Evolutionary conservation across 352 stramenopile genomes (phyloP).

Genomic region (Pythium graminicola): DNA sequence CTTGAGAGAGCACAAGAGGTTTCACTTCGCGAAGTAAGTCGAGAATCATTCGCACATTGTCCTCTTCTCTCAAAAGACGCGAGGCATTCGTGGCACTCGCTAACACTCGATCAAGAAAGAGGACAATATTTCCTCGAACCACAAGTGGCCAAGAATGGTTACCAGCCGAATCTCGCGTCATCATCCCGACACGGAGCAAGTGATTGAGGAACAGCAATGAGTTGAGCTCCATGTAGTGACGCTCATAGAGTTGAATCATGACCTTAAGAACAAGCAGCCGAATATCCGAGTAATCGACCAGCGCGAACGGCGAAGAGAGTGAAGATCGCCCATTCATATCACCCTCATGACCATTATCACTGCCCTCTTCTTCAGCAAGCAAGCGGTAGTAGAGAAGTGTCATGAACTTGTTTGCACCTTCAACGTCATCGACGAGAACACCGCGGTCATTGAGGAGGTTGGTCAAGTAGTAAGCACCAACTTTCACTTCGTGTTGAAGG

Average conservation of each 20-base stretch:
- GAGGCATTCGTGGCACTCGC: constrained; percentile 76
- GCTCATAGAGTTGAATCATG: constrained; percentile 85
- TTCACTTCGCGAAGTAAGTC: constrained; percentile 74
- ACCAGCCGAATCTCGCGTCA: constrained; percentile 36
- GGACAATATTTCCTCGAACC: constrained; percentile 75
- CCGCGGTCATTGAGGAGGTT: constrained; percentile 77
- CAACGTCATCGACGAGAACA: constrained; percentile 73
- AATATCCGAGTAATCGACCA: constrained; percentile 63
- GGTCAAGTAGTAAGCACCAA: constrained; percentile 78
- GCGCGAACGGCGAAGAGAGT: constrained; percentile 26
- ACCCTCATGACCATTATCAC: constrained; percentile 5
- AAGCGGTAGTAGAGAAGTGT: constrained; percentile 82
- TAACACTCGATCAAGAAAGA: constrained; percentile 76
- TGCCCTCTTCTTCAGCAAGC: constrained; percentile 51
- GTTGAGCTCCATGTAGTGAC: constrained; percentile 63
- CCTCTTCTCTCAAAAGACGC: constrained; percentile 62
- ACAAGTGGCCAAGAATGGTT: constrained; percentile 60
- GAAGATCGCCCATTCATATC: constrained; percentile 11
- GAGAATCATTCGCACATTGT: constrained; percentile 73
- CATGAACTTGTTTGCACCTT: constrained; percentile 74
- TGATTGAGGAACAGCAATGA: constrained; percentile 83
- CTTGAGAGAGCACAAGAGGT: constrained; percentile 59
- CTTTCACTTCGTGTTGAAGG: constrained; percentile 65
- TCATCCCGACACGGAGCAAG: constrained; percentile 75
- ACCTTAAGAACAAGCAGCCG: constrained; percentile 77